Conservation (phyloP, 1,284 basidiomycete genomes). For the Inonotus hispidus region DNA sequence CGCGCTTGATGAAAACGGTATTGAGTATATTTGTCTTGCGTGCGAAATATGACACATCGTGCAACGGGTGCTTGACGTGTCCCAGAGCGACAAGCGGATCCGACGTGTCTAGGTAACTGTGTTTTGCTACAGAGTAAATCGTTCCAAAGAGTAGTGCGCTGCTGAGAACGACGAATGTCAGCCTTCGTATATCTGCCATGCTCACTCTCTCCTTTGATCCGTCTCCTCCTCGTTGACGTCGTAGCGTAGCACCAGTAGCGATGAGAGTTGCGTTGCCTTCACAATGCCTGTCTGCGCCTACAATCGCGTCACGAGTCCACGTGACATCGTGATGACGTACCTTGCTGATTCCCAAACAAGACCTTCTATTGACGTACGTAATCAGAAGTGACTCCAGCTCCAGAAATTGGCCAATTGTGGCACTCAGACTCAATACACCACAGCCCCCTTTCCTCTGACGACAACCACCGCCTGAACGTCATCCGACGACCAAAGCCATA, state of each 20-base stretch:
- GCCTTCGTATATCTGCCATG: constrained; percentile 22
- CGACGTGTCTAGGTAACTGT: constrained; percentile 63
- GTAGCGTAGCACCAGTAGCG: too few relatives aligned
- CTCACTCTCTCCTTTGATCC: neutral
- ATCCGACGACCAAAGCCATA: neutral
- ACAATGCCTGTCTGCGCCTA: neutral
- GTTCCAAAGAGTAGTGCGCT: constrained; percentile 46
- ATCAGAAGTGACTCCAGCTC: neutral
- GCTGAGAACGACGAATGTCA: constrained; percentile 28
- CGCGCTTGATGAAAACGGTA: constrained; percentile 81
- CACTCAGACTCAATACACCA: neutral
- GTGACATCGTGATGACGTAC: neutral
- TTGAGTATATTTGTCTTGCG: constrained; percentile 82
- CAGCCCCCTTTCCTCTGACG: neutral
- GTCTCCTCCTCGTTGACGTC: neutral
- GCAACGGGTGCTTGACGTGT: constrained; percentile 57
- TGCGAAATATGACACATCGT: constrained; percentile 71
- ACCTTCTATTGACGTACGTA: too few relatives aligned
- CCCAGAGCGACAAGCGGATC: constrained; percentile 56
- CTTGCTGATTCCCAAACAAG: neutral
- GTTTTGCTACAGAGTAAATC: constrained; percentile 44
- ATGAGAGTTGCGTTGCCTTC: too few relatives aligned
- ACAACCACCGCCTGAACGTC: neutral
- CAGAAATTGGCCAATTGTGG: neutral
- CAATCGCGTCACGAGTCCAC: neutral